A percentile compares a stretch with the other conserved stretches of the same genome.
Conservation (phyloP, 371 early-diverging fungal species). For the Syncephalastrum monosporum region DNA sequence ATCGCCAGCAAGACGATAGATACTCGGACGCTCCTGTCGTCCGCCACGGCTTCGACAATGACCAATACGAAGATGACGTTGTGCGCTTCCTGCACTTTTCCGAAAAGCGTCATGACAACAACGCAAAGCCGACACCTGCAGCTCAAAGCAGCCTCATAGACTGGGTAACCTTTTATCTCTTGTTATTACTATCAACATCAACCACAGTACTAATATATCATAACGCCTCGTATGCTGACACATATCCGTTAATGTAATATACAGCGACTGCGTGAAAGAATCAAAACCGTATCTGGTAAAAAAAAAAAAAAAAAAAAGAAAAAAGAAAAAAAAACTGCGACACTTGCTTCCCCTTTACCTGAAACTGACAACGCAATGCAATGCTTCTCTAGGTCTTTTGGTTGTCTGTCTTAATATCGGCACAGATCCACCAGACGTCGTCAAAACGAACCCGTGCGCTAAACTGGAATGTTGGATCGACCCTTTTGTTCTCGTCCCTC, state of each 20-base stretch:
- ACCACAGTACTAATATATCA: neutral
- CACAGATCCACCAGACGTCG: constrained; percentile 94
- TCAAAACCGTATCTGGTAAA: constrained; percentile 51
- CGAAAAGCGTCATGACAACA: constrained; percentile 59
- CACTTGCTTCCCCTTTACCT: neutral
- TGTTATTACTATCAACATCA: no score
- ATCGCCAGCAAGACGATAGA: constrained; percentile 18
- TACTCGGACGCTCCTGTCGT: constrained; percentile 10
- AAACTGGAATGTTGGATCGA: constrained; percentile 96
- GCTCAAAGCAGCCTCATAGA: constrained; percentile 30
- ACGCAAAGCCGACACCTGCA: constrained; percentile 27
- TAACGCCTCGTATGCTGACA: neutral
- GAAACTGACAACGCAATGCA: neutral
- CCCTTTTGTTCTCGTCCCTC: constrained; percentile 77
- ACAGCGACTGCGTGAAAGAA: constrained; percentile 45
- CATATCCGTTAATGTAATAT: neutral
- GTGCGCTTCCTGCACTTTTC: constrained; percentile 59
- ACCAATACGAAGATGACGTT: constrained; percentile 55
- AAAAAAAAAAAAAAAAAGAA: constrained; percentile 1
- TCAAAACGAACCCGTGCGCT: constrained; percentile 87
- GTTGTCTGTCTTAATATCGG: constrained; percentile 95
- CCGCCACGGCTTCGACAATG: constrained; percentile 61
- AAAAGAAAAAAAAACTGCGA: neutral
- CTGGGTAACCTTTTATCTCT: constrained; percentile 30
- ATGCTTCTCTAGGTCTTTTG: constrained; percentile 49